Base-by-base conservation (phyloP, 176 grass and related monocot genomes). In the Lolium multiflorum region DNA sequence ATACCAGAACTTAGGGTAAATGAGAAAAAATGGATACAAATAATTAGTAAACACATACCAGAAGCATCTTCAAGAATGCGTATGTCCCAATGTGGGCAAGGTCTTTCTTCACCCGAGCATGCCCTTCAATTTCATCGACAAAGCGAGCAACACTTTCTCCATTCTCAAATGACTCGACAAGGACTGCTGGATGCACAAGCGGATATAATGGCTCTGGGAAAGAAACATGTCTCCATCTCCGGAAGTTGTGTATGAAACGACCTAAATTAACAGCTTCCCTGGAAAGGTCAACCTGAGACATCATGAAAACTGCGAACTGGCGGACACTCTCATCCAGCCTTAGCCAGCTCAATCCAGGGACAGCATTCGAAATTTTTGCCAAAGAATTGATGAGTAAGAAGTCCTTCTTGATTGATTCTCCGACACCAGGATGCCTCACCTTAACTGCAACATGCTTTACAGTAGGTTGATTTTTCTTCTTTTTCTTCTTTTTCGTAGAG, bases 281-380 rank as follows among this genome's bases (percentile, higher is more conserved):
- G 39, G 96, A 95, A 80, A 98, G 94, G 82, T 98, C 96, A 59
- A 98, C 93, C 84, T 98, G 96, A 86, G 93, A 95, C 91, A 98
- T 89, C 96, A 98, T 98, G 82, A 94, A 98, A 83, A 93, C 85
- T 22, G 95, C 91, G 83, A 98, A 98, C 18, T 98, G 95, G 17
- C 91, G 89, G 35, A 91, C 96, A 84, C 96, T 98, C 84, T 98
- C 96, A 76, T 98, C 96, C 86, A 98, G 81, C 80, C 96, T 94
- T 83, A 98, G 87, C 96, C 96, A 98, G 81, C 91, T 95, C 84
- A 98, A 91, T 56, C 91, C 93, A 87, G 96, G 96, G 76, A 94
- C 14, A 0, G 87, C 35, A 74, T 69, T 92, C 5, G 93, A 98
- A 91, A 90, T 68, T 82, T 82, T 92, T 25, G 96, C 91, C 56